phyloP scores from a whole-genome alignment of 768 basidiomycete species.

The Pisolithus orientalis region DNA sequence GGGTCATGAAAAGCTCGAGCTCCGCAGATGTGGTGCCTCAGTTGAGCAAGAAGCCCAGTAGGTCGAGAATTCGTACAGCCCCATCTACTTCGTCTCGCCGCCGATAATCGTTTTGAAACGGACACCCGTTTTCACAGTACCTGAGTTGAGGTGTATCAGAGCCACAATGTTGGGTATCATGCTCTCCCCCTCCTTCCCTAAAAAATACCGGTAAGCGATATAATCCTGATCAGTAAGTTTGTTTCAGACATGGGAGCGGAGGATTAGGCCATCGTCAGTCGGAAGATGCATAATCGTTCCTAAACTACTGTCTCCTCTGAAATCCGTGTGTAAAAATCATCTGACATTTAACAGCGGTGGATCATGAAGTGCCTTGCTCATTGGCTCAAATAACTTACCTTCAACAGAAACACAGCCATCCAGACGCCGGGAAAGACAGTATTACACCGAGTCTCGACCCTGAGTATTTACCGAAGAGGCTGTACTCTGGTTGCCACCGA shows the following conservation, averaged over 20 bases:
- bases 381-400: too few relatives aligned
- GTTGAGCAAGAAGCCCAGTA: slow-evolving; percentile 21
- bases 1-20: slow-evolving; percentile 10
- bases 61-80: slow-evolving; percentile 18
- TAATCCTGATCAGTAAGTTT: too few relatives aligned
- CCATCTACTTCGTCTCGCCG: slow-evolving; percentile 19
- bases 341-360: too few relatives aligned
- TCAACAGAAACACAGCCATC: neutral
- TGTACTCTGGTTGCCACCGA: neutral
- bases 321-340: too few relatives aligned
- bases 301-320: too few relatives aligned
- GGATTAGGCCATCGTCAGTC: too few relatives aligned
- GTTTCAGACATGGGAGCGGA: too few relatives aligned
- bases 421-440: neutral
- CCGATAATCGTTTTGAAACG: slow-evolving; percentile 13
- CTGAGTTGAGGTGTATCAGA: neutral
- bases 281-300: too few relatives aligned
- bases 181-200: neutral
- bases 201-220: too few relatives aligned
- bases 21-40: slow-evolving; percentile 22
- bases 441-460: neutral
- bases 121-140: neutral
- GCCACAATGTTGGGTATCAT: neutral
- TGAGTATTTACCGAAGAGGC: neutral
- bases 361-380: too few relatives aligned